Evolutionary conservation across 257 asterid species (phyloP), one percentile per base, ranked within the genome.

Genomic region (Verbascum thapsus): DNA sequence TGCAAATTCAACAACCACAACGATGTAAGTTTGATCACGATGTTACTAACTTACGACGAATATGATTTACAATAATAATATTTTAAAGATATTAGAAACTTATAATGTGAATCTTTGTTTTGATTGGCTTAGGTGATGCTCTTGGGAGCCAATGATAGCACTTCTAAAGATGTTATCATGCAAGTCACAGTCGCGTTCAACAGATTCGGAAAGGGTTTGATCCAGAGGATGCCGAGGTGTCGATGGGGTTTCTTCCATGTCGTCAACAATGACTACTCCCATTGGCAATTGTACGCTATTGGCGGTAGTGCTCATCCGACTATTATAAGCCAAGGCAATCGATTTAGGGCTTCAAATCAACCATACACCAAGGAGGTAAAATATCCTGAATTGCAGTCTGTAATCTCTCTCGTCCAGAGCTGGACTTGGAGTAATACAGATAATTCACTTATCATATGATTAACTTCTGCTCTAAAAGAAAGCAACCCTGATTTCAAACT

Each of bases 81-180:
- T n/a, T n/a, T n/a, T n/a, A n/a, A n/a, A n/a, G n/a, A n/a, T n/a
- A n/a, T n/a, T n/a, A n/a, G n/a, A n/a, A n/a, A n/a, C n/a, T n/a
- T n/a, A n/a, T n/a, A n/a, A n/a, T n/a, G n/a, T n/a, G n/a, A n/a
- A n/a, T n/a, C n/a, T n/a, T n/a, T n/a, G n/a, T n/a, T n/a, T n/a
- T n/a, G n/a, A n/a, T n/a, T n/a, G n/a, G n/a, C n/a, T 66, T 63
- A 87, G 96, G 97, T 88, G 69, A 88, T 91, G 94, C 81, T 91
- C 3, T 64, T 91, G 72, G 96, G 98, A 1, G 98, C 98, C 1
- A 65, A 64, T 17, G 98, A 91, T 37, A 18, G 10, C 1, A 45
- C 62, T 26, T 49, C 81, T 0, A 81, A 65, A 5, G 98, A 91
- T 22, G 57, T 68, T 8, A 80, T 88, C 63, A 88, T 91, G 96